phyloP scores from a whole-genome alignment of 2,329 filamentous ascomycete species.

The Pseudocercospora fijiensis region DNA sequence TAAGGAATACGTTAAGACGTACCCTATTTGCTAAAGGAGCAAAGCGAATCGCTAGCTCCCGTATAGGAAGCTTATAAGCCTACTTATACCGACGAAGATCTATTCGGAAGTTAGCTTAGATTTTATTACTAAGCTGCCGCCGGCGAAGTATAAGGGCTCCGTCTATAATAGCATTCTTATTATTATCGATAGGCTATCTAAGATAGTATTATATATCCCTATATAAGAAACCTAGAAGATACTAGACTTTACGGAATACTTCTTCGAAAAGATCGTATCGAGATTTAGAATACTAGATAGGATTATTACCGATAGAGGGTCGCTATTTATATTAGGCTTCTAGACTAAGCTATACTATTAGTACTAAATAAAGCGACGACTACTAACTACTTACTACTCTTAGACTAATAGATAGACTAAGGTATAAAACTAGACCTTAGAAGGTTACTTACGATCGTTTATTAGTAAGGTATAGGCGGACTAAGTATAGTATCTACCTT shows the following conservation, averaged over 20 bases:
- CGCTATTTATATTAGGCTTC: too few species aligned
- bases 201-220: conserved; percentile 28
- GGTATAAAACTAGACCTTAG: too few species aligned
- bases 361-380: too few species aligned
- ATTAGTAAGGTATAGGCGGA: too few species aligned
- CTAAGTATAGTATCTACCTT: too few species aligned
- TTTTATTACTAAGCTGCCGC: conserved; percentile 17
- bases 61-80: neutral
- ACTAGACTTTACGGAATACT: too few species aligned
- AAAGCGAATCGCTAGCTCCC: neutral
- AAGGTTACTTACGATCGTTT: too few species aligned
- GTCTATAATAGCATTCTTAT: conserved; percentile 27
- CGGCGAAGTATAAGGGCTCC: neutral
- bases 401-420: too few species aligned
- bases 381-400: too few species aligned
- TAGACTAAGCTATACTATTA: too few species aligned
- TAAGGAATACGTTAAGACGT: neutral
- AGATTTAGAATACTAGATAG: conserved; percentile 13
- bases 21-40: neutral
- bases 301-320: too few species aligned
- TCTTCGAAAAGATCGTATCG: conserved; percentile 19
- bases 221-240: conserved; percentile 5
- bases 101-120: conserved; percentile 15
- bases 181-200: conserved; percentile 29
- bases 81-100: neutral